Percentiles rank a stretch among this genome's conserved stretches.
Conservation (phyloP, 2,329 filamentous ascomycete species). For the Neofusicoccum kwambonambiense region DNA sequence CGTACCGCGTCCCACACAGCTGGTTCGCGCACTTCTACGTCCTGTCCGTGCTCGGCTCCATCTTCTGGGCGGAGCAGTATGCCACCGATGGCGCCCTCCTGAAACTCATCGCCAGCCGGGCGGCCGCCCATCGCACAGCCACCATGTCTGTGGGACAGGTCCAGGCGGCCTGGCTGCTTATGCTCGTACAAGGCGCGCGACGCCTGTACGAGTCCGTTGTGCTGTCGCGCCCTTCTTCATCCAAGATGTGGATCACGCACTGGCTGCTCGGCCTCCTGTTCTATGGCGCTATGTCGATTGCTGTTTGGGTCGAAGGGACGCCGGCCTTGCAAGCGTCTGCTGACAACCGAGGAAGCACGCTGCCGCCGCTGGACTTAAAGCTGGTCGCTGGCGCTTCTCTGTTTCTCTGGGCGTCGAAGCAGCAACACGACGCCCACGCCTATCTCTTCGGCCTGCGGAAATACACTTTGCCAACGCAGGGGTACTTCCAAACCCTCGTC, state of each 20-base stretch:
- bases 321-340: conserved; percentile 13
- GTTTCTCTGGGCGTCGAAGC: conserved; percentile 67
- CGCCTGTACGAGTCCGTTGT: conserved; percentile 69
- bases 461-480: conserved; percentile 75
- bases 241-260: conserved; percentile 81
- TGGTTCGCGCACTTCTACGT: conserved; percentile 92
- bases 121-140: conserved; percentile 43
- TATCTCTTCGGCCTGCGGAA: conserved; percentile 44
- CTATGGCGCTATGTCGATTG: conserved; percentile 70
- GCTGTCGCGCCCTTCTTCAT: conserved; percentile 62
- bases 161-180: conserved; percentile 70
- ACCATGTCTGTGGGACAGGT: conserved; percentile 55
- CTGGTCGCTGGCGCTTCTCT: conserved; percentile 45
- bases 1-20: conserved; percentile 71
- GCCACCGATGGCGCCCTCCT: conserved; percentile 47
- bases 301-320: conserved; percentile 80
- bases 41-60: conserved; percentile 64
- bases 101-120: conserved; percentile 46
- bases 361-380: neutral
- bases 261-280: conserved; percentile 77
- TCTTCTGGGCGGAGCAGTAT: conserved; percentile 72
- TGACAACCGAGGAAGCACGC: neutral
- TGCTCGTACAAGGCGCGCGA: conserved; percentile 72
- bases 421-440: conserved; percentile 65
- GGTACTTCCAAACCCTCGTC: conserved; percentile 69